Conservation (phyloP, 2,329 filamentous ascomycete genomes). For the Trichoderma oligosporum region DNA sequence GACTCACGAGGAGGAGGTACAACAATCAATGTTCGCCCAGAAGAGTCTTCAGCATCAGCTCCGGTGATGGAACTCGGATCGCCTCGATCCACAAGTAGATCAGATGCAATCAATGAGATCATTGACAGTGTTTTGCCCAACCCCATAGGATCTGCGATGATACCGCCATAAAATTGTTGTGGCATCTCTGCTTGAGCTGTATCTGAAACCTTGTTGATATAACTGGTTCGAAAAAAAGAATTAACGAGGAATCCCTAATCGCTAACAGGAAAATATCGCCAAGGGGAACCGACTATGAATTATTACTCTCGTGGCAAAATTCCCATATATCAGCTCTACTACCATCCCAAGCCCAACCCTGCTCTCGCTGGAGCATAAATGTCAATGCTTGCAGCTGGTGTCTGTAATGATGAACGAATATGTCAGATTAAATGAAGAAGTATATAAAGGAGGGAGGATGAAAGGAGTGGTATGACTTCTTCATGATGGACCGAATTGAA, state of each 20-base stretch:
- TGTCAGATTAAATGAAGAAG: background rate
- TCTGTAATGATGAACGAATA: constrained; percentile 27
- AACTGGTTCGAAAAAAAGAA: too few species aligned
- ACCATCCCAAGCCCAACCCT: constrained; percentile 33
- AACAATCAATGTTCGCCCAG: background rate
- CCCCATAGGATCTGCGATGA: constrained; percentile 47
- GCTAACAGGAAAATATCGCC: too few species aligned
- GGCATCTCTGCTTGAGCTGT: constrained; percentile 31
- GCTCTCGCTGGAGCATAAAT: constrained; percentile 40
- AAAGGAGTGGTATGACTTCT: background rate
- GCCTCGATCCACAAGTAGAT: background rate
- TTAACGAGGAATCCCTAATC: too few species aligned
- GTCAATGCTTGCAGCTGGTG: constrained; percentile 44
- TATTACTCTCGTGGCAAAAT: constrained; percentile 21
- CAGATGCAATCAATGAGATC: constrained; percentile 38
- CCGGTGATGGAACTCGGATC: background rate
- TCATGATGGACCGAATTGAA: background rate
- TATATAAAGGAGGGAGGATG: fast-evolving
- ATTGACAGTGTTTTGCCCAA: constrained; percentile 45
- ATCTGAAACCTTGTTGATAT: constrained; percentile 34
- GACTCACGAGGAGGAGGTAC: constrained; percentile 14
- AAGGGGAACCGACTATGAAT: constrained; percentile 6
- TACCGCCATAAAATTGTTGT: constrained; percentile 38
- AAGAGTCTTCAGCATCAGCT: background rate
- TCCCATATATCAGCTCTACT: constrained; percentile 35